Evolutionary conservation across 2,329 filamentous ascomycete genomes (phyloP).

Genomic region (Cytospora chrysosperma): DNA sequence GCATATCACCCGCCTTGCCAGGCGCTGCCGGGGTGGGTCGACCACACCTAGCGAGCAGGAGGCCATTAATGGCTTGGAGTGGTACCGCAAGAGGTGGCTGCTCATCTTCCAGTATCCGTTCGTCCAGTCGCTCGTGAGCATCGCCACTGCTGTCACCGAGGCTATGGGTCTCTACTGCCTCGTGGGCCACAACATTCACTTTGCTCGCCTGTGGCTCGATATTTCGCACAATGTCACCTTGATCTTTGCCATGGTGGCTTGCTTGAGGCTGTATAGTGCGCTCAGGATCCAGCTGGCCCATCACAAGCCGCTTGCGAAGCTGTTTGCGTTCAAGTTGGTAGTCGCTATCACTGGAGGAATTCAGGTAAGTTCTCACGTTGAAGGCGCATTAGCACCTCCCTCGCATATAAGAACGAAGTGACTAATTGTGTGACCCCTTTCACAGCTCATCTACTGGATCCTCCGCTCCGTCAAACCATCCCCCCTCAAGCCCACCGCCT

Average conservation of each 20-base stretch:
- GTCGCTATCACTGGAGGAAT: constrained; percentile 33
- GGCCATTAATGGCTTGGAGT: constrained; percentile 32
- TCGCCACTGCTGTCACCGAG: constrained; percentile 33
- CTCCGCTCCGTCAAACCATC: constrained; percentile 24
- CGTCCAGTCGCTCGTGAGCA: constrained; percentile 42
- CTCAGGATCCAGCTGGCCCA: constrained; percentile 30
- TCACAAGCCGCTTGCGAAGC: constrained; percentile 34
- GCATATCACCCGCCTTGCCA: too few relatives aligned
- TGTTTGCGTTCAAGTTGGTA: constrained; percentile 37
- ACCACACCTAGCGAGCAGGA: too few relatives aligned
- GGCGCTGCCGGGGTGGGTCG: background rate
- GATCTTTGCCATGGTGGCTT: constrained; percentile 28
- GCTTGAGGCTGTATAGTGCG: constrained; percentile 31
- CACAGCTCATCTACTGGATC: constrained; percentile 32
- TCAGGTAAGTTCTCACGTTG: constrained; percentile 25
- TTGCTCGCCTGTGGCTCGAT: constrained; percentile 35
- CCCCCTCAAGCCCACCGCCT: constrained; percentile 27
- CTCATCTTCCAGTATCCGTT: constrained; percentile 42
- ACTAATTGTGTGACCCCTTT: background rate
- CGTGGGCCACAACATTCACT: constrained; percentile 30
- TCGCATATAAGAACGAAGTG: background rate
- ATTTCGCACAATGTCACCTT: constrained; percentile 31
- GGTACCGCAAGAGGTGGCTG: constrained; percentile 35
- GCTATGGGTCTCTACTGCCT: constrained; percentile 34
- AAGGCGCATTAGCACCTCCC: too few relatives aligned